These are phyloP conservation scores for Cladophialophora exuberans DNA, from an alignment of 2,329 filamentous ascomycete genomes.

Conservation along the genomic window DNA sequence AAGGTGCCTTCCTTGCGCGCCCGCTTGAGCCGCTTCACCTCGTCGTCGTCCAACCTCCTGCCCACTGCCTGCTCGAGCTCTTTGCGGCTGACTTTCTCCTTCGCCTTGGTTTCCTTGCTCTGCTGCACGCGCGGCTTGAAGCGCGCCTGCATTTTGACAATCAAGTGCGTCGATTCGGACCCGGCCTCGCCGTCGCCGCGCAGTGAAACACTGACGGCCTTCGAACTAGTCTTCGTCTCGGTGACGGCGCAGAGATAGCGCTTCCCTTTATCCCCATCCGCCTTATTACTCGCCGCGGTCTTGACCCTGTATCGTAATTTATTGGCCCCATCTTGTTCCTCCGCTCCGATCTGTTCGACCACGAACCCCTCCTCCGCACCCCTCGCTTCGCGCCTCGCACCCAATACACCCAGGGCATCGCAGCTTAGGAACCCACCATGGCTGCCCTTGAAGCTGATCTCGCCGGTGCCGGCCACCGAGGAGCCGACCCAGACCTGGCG, in stretches of 20 bases:
- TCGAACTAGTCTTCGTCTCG: slow-evolving; percentile 18
- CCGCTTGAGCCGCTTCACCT: slow-evolving; percentile 80
- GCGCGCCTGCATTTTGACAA: slow-evolving; percentile 90
- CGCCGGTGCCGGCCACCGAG: slow-evolving; percentile 73
- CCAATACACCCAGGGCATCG: slow-evolving; percentile 32
- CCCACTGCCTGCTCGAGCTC: slow-evolving; percentile 84
- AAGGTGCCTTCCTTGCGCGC: slow-evolving; percentile 86
- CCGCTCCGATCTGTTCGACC: slow-evolving; percentile 15
- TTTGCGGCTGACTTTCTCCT: slow-evolving; percentile 81
- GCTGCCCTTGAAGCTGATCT: slow-evolving; percentile 82
- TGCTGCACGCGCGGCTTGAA: slow-evolving; percentile 86
- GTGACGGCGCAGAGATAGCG: slow-evolving; percentile 21
- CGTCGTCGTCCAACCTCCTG: slow-evolving; percentile 76
- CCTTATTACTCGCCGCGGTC: slow-evolving; percentile 21
- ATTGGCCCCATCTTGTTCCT: slow-evolving; percentile 6
- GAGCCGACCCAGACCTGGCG: slow-evolving; percentile 94
- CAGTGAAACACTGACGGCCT: slow-evolving; percentile 29
- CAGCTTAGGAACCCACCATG: slow-evolving; percentile 69
- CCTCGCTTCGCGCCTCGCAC: slow-evolving; percentile 32
- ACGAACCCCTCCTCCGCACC: slow-evolving; percentile 38
- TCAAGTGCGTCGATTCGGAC: slow-evolving; percentile 10
- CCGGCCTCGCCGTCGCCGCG: slow-evolving; percentile 31
- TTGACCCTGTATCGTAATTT: slow-evolving; percentile 21
- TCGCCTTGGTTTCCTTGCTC: slow-evolving; percentile 79
- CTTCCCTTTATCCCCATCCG: slow-evolving; percentile 19